Evolutionary conservation across 257 asterid species (phyloP).

Genomic region (Henckelia pumila): DNA sequence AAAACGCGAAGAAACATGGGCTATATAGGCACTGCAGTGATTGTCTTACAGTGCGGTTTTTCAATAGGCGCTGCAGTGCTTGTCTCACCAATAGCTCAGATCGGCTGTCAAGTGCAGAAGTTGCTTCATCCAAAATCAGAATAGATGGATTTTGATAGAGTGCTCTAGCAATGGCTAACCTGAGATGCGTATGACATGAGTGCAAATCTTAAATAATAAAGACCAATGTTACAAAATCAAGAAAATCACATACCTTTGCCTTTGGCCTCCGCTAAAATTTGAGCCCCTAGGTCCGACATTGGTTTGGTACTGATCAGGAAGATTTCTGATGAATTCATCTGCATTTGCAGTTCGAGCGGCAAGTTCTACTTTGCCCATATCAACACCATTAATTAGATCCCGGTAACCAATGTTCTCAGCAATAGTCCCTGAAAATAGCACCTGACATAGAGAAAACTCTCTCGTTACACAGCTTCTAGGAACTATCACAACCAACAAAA

Average conservation of each 20-base stretch:
- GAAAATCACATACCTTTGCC: conserved; percentile 57
- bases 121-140: conserved; percentile 92
- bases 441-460: conserved; percentile 32
- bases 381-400: conserved; percentile 67
- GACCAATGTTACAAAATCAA: background rate
- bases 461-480: background rate
- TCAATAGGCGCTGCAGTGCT: conserved; percentile 80
- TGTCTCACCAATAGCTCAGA: conserved; percentile 82
- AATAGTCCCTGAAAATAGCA: conserved; percentile 76
- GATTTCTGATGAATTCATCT: conserved; percentile 66
- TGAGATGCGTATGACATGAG: conserved; percentile 29
- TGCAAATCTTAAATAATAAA: background rate
- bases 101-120: conserved; percentile 85
- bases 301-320: conserved; percentile 65
- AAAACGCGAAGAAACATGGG: background rate
- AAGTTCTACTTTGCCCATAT: conserved; percentile 65
- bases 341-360: conserved; percentile 93
- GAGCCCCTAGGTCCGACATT: conserved; percentile 91
- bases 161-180: conserved; percentile 89
- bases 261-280: conserved; percentile 87
- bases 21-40: conserved; percentile 27
- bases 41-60: conserved; percentile 87
- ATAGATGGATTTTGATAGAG: conserved; percentile 90
- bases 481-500: too few relatives aligned
- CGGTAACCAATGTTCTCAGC: conserved; percentile 90